Percentiles rank a stretch among this genome's conserved stretches.
These are phyloP conservation scores for Acer negundo DNA, from an alignment of 345 rosid genomes.

Conservation along the genomic window DNA sequence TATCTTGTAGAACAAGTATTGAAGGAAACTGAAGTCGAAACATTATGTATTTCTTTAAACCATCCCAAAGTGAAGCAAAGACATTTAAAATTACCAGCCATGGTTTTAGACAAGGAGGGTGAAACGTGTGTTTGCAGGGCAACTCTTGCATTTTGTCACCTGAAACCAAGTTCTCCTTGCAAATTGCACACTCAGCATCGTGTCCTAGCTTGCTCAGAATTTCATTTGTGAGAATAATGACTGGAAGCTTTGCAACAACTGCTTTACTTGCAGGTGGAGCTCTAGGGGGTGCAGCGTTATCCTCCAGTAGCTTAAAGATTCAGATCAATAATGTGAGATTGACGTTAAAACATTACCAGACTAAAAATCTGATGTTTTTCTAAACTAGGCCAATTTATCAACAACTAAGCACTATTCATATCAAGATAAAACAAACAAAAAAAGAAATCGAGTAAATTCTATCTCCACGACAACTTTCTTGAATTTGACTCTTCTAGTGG, in stretches of 20 bases:
- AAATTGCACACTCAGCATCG: conserved; percentile 87
- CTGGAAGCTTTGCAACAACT: conserved; percentile 86
- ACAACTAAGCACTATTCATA: not conserved
- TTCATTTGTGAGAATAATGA: conserved; percentile 60
- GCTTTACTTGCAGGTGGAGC: conserved; percentile 96
- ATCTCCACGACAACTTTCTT: not conserved
- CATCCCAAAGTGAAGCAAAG: not conserved
- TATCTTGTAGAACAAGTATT: not conserved
- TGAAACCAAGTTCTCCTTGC: conserved; percentile 73
- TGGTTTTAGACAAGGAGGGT: conserved; percentile 96
- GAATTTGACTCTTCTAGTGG: not conserved
- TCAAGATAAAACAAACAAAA: not conserved
- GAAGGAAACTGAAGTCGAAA: not conserved
- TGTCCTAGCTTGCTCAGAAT: conserved; percentile 59
- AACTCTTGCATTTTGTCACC: conserved; percentile 91
- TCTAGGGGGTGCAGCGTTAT: conserved; percentile 53
- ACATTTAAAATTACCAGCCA: conserved; percentile 75
- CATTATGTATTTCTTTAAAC: not conserved
- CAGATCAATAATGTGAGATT: conserved; percentile 5
- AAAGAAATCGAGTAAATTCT: too few species aligned
- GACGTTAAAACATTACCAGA: conserved; percentile 4
- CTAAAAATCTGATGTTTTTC: not conserved
- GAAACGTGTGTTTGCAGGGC: conserved; percentile 90
- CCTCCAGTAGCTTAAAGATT: conserved; percentile 43
- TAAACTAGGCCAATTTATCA: not conserved